A percentile compares a stretch with the other conserved stretches of the same genome.
These are phyloP conservation scores for Monilinia polystroma DNA, from an alignment of 2,329 filamentous ascomycete genomes.

Conservation along the genomic window DNA sequence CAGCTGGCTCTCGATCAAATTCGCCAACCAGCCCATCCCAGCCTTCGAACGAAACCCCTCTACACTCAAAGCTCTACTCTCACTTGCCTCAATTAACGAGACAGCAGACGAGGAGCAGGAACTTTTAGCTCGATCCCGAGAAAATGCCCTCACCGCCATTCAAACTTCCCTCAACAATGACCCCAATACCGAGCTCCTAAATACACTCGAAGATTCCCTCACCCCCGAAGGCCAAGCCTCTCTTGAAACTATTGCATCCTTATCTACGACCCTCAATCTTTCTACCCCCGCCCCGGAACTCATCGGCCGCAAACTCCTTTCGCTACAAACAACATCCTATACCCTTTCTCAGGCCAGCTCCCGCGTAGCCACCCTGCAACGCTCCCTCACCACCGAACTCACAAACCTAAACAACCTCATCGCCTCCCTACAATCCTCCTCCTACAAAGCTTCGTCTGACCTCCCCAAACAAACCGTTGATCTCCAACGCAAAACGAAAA, in stretches of 20 bases:
- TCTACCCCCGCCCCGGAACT: conserved; percentile 46
- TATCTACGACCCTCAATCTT: conserved; percentile 48
- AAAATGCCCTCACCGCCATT: conserved; percentile 57
- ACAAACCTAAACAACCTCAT: conserved; percentile 44
- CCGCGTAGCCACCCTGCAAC: conserved; percentile 56
- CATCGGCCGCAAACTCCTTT: conserved; percentile 54
- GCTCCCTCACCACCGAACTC: conserved; percentile 54
- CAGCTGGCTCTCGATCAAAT: conserved; percentile 74
- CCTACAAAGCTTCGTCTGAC: conserved; percentile 55
- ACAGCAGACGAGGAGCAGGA: conserved; percentile 68
- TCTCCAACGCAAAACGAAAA: conserved; percentile 67
- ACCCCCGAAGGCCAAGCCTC: conserved; percentile 54
- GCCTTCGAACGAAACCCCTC: conserved; percentile 84
- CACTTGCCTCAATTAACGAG: conserved; percentile 75
- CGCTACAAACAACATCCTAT: conserved; percentile 54
- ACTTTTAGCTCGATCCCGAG: conserved; percentile 58
- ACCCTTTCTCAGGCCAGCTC: conserved; percentile 55
- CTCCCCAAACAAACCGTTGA: conserved; percentile 72
- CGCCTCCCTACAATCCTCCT: conserved; percentile 45
- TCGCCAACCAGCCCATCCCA: conserved; percentile 62
- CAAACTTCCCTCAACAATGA: conserved; percentile 42
- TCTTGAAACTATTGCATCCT: conserved; percentile 57
- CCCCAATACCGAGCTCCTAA: conserved; percentile 48
- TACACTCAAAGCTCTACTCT: conserved; percentile 72
- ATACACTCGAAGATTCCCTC: conserved; percentile 55